Percentiles rank a stretch among this genome's conserved stretches.
Evolutionary conservation across 805 yeast species (phyloP).

Genomic region (Starmerella roubikii): DNA sequence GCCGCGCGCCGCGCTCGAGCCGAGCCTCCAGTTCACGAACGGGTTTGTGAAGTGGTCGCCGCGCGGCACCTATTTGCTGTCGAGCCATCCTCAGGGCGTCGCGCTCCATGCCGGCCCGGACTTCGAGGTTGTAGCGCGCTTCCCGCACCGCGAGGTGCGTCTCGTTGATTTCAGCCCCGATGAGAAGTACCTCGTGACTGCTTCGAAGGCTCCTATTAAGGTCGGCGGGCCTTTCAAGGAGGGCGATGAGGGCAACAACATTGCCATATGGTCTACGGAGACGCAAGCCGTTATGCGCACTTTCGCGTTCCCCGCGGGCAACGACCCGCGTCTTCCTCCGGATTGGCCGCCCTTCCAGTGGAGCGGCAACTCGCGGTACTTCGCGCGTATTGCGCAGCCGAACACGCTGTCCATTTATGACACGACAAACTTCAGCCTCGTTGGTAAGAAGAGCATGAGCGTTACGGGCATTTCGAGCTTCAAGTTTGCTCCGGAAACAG

Average conservation of each 20-base stretch:
- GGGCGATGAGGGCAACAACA: conserved; percentile 81
- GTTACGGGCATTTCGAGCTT: conserved; percentile 79
- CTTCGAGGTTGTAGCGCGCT: conserved; percentile 60
- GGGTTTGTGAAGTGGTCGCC: conserved; percentile 85
- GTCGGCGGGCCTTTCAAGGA: conserved; percentile 69
- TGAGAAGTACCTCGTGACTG: conserved; percentile 79
- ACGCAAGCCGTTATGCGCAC: conserved; percentile 78
- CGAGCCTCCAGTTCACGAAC: conserved; percentile 75
- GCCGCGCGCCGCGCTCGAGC: conserved; percentile 57
- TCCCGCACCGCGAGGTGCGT: conserved; percentile 78
- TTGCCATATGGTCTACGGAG: conserved; percentile 82
- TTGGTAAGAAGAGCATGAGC: conserved; percentile 76
- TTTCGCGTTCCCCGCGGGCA: conserved; percentile 47
- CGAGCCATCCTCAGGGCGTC: conserved; percentile 87
- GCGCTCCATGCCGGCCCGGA: conserved; percentile 90
- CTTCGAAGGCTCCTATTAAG: conserved; percentile 75
- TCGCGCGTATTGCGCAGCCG: conserved; percentile 90
- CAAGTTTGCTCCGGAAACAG: conserved; percentile 74
- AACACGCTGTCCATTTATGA: conserved; percentile 80
- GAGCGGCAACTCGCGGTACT: conserved; percentile 83
- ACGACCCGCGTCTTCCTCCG: conserved; percentile 33
- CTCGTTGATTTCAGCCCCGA: conserved; percentile 84
- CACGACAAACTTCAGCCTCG: conserved; percentile 56
- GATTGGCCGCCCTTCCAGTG: conserved; percentile 97
- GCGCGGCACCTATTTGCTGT: conserved; percentile 74